Evolutionary conservation across 2,329 filamentous ascomycete species (phyloP).

Genomic region (Aphanocladium album): DNA sequence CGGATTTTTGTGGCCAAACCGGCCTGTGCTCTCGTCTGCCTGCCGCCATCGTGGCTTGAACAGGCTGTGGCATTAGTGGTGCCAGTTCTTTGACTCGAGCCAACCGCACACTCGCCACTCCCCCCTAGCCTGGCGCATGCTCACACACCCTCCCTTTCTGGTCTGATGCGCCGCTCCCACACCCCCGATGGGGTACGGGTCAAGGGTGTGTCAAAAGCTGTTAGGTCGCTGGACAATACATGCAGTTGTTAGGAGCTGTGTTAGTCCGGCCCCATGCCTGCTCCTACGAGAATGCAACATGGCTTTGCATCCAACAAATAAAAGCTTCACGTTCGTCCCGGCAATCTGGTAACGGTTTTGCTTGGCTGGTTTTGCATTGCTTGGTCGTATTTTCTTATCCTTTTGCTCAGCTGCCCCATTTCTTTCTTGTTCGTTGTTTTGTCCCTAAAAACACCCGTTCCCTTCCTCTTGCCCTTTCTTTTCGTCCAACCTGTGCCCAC

Average conservation of each 20-base stretch:
- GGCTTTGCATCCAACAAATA: conserved; percentile 11
- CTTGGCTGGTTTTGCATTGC: conserved; percentile 9
- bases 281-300: conserved; percentile 13
- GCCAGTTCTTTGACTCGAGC: conserved; percentile 6
- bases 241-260: background rate
- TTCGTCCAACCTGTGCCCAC: background rate
- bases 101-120: conserved; percentile 1
- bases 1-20: background rate
- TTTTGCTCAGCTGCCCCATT: conserved; percentile 13
- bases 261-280: conserved; percentile 10
- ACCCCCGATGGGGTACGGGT: background rate
- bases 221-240: background rate
- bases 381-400: conserved; percentile 12
- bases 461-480: conserved; percentile 2
- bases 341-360: conserved; percentile 14
- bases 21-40: conserved; percentile 3
- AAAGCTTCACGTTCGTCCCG: conserved; percentile 12
- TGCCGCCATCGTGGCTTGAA: conserved; percentile 12
- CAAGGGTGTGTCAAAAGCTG: background rate
- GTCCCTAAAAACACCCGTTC: conserved; percentile 3
- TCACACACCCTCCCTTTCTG: background rate
- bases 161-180: background rate
- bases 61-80: background rate
- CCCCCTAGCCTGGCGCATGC: background rate
- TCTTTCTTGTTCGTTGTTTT: conserved; percentile 8